Conservation (phyloP, 2,329 filamentous ascomycete species). For the Ilyonectria robusta region DNA sequence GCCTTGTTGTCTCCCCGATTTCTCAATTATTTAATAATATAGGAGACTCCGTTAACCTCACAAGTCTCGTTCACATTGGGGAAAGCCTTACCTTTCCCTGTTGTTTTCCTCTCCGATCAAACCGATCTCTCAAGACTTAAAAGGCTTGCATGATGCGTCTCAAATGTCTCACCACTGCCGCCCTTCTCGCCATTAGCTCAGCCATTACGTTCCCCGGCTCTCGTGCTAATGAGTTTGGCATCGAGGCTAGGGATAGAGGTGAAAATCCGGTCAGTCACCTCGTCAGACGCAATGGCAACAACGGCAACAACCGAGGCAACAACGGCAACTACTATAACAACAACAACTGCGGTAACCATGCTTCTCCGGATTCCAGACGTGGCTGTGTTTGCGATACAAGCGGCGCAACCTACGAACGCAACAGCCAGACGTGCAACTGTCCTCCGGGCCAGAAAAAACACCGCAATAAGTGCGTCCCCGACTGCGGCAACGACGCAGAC, state of each 20-base stretch:
- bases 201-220: background rate
- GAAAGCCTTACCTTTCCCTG: background rate
- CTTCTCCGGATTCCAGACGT: too few relatives aligned
- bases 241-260: background rate
- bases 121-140: background rate
- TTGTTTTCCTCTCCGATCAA: background rate
- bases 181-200: background rate
- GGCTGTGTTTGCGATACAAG: too few relatives aligned
- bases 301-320: too few relatives aligned
- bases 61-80: too few relatives aligned
- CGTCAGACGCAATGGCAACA: background rate
- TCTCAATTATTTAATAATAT: background rate
- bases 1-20: background rate
- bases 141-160: constrained; percentile 5
- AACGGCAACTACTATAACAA: too few relatives aligned
- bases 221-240: too few relatives aligned
- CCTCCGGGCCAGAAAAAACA: too few relatives aligned
- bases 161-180: background rate
- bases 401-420: too few relatives aligned
- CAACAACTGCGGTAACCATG: too few relatives aligned
- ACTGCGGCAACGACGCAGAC: background rate
- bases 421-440: too few relatives aligned
- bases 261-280: background rate
- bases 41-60: too few relatives aligned
- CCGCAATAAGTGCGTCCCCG: too few relatives aligned